A percentile compares a stretch with the other conserved stretches of the same genome.
phyloP scores from a whole-genome alignment of 805 yeast genomes.

The Nakazawaea populi region DNA sequence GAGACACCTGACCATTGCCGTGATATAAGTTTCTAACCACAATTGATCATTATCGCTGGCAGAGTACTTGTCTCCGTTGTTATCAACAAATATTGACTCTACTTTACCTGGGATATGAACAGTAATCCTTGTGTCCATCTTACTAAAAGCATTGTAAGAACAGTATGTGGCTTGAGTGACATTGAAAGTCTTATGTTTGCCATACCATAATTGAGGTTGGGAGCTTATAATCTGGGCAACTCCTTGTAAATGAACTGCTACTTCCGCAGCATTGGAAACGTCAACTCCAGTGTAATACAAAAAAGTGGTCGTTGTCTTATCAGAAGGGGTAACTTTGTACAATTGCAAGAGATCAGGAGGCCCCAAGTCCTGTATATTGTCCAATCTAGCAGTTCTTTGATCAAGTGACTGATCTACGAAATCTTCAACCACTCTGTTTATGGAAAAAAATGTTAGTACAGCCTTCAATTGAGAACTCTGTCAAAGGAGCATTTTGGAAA shows the following conservation, averaged over 20 bases:
- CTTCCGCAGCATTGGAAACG: conserved; percentile 68
- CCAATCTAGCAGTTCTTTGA: conserved; percentile 58
- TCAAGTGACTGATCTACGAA: conserved; percentile 52
- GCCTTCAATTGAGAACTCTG: too few relatives aligned
- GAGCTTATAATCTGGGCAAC: conserved; percentile 58
- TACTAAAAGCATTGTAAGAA: conserved; percentile 54
- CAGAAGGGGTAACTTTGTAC: conserved; percentile 29
- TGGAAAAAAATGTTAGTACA: too few relatives aligned
- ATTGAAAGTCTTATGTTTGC: conserved; percentile 62
- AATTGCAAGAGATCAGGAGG: conserved; percentile 62
- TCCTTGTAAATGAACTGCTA: conserved; percentile 69
- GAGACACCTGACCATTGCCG: conserved; percentile 71
- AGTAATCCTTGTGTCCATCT: conserved; percentile 63
- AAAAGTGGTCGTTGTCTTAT: conserved; percentile 60
- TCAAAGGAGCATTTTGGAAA: too few relatives aligned
- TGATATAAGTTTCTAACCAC: conserved; percentile 60
- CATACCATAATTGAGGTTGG: conserved; percentile 74
- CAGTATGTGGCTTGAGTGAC: conserved; percentile 70
- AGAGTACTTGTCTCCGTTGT: conserved; percentile 45
- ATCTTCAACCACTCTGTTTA: conserved; percentile 47
- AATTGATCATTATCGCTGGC: conserved; percentile 37
- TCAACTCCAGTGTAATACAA: conserved; percentile 73
- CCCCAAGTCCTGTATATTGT: conserved; percentile 60
- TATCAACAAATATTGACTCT: conserved; percentile 40
- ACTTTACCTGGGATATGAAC: conserved; percentile 76